phyloP scores from a whole-genome alignment of 148 eudicot species.

The Spergularia bocconei region DNA sequence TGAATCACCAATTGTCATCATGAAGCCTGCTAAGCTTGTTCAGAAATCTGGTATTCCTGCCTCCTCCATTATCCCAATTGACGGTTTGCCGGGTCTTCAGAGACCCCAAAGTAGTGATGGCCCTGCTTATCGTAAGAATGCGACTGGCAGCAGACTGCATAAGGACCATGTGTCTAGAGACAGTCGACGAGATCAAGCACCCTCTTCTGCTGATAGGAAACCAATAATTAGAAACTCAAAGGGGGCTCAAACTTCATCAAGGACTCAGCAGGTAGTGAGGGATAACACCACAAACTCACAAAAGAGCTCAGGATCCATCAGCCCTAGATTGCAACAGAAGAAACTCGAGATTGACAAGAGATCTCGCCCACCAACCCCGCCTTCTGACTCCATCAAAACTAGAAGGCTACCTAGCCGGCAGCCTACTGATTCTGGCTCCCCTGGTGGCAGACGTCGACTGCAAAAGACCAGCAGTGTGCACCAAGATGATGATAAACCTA shows the following conservation, averaged over 20 bases:
- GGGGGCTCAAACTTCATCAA: conserved; percentile 37
- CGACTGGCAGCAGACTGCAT: conserved; percentile 27
- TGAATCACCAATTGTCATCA: conserved; percentile 80
- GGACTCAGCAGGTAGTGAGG: conserved; percentile 37
- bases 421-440: conserved; percentile 53
- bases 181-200: conserved; percentile 33
- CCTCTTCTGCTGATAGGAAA: conserved; percentile 36
- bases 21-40: conserved; percentile 83
- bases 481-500: conserved; percentile 43
- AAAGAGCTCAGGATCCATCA: conserved; percentile 56
- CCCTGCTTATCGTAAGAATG: conserved; percentile 30
- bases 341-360: conserved; percentile 62
- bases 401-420: conserved; percentile 52
- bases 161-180: conserved; percentile 42
- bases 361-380: conserved; percentile 79
- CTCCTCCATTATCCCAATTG: conserved; percentile 54
- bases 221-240: conserved; percentile 36
- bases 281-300: conserved; percentile 36
- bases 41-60: conserved; percentile 48
- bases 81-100: conserved; percentile 44
- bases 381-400: conserved; percentile 54
- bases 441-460: conserved; percentile 56
- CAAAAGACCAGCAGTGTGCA: conserved; percentile 35
- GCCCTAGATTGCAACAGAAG: conserved; percentile 78
- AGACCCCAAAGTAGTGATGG: conserved; percentile 36